Evolutionary conservation across 2,329 filamentous ascomycete species (phyloP).

Genomic region (Aspergillus sp.): DNA sequence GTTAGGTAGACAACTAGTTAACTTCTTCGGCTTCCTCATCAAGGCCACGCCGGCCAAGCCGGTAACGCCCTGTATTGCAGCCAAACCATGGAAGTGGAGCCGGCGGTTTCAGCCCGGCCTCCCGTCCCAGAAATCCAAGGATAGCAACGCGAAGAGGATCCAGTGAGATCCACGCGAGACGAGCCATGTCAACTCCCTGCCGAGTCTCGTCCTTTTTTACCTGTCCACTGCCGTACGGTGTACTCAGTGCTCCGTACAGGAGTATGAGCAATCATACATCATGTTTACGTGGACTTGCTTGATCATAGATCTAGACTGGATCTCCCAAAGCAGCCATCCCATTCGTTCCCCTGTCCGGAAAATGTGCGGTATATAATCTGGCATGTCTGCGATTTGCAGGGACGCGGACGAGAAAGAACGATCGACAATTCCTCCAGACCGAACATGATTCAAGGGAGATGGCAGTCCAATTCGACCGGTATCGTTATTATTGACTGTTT

Average conservation of each 20-base stretch:
- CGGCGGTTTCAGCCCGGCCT: conserved; percentile 15
- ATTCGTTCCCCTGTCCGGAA: neutral
- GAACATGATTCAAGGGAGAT: neutral
- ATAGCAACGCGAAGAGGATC: conserved; percentile 2
- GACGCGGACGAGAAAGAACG: neutral
- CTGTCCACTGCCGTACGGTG: neutral
- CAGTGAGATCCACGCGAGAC: conserved; percentile 4
- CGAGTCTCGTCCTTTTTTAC: neutral
- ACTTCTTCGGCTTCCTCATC: neutral
- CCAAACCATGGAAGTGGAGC: neutral
- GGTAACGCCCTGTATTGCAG: neutral
- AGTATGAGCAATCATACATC: neutral
- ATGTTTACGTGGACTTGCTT: neutral
- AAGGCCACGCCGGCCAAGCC: neutral
- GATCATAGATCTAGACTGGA: neutral
- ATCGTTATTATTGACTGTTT: neutral
- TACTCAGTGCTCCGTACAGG: too few species aligned
- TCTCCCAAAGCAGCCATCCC: neutral
- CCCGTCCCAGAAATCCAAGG: conserved; percentile 17
- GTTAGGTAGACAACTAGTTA: neutral
- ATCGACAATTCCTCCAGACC: neutral
- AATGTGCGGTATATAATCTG: neutral
- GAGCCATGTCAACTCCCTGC: conserved; percentile 1
- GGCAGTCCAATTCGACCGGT: neutral
- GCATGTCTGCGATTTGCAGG: neutral